A percentile compares a stretch with the other conserved stretches of the same genome.
phyloP scores from a whole-genome alignment of 2,329 filamentous ascomycete genomes.

The Pseudocercospora cruenta region DNA sequence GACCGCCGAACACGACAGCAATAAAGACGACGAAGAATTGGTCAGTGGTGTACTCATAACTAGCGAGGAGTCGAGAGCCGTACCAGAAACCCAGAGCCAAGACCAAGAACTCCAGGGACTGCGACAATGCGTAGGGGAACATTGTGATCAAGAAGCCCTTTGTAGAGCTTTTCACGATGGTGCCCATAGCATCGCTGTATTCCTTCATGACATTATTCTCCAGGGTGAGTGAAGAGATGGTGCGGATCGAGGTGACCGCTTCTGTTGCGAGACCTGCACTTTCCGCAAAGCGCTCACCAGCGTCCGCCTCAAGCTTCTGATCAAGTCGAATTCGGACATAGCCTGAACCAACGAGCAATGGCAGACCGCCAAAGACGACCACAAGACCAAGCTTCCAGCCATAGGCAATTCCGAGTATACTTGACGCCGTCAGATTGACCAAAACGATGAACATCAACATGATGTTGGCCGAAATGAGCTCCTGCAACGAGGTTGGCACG shows the following conservation, averaged over 20 bases:
- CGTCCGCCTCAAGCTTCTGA: conserved; percentile 37
- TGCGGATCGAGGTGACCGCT: conserved; percentile 41
- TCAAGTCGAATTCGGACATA: conserved; percentile 42
- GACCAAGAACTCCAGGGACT: conserved; percentile 39
- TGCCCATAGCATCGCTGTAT: conserved; percentile 34
- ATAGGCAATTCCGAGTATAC: conserved; percentile 38
- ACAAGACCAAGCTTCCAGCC: conserved; percentile 45
- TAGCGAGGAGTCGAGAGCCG: conserved; percentile 39
- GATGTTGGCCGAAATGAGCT: conserved; percentile 54
- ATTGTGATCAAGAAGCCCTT: conserved; percentile 30
- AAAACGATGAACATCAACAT: conserved; percentile 41
- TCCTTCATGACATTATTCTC: conserved; percentile 36
- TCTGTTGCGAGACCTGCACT: conserved; percentile 43
- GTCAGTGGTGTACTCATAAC: conserved; percentile 39
- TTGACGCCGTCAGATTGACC: conserved; percentile 38
- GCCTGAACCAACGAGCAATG: conserved; percentile 39
- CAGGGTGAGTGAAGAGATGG: conserved; percentile 40
- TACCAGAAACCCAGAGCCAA: conserved; percentile 43
- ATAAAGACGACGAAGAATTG: conserved; percentile 66
- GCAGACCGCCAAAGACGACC: conserved; percentile 39
- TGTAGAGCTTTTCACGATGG: conserved; percentile 31
- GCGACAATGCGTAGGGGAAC: conserved; percentile 38
- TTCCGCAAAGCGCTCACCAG: conserved; percentile 36
- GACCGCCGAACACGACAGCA: conserved; percentile 65
- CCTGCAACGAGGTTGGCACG: conserved; percentile 55